Evolutionary conservation across 371 early-diverging fungal species (phyloP).

Genomic region (Rhizomucor miehei): DNA sequence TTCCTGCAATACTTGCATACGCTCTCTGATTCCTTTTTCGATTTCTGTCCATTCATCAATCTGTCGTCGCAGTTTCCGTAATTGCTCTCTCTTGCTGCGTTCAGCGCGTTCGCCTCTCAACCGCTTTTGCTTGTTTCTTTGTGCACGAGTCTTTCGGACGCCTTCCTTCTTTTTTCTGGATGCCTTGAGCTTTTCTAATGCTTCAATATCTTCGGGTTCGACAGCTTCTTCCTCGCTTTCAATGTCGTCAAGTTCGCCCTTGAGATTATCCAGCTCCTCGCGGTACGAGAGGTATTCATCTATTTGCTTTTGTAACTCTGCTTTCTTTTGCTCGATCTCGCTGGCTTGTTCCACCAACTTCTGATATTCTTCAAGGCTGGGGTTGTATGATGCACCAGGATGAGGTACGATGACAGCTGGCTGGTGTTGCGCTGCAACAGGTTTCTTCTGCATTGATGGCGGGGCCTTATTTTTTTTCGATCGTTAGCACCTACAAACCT

Average conservation of each 20-base stretch:
- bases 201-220: slow-evolving; percentile 11
- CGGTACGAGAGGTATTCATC: slow-evolving; percentile 12
- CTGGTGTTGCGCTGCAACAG: slow-evolving; percentile 36
- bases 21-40: slow-evolving; percentile 40
- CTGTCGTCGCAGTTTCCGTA: slow-evolving; percentile 53
- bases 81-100: slow-evolving; percentile 34
- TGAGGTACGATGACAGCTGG: slow-evolving; percentile 76
- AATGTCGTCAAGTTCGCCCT: slow-evolving; percentile 11
- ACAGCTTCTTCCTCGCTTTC: slow-evolving; percentile 26
- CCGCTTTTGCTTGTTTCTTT: slow-evolving; percentile 32
- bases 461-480: slow-evolving; percentile 49
- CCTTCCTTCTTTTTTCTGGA: slow-evolving; percentile 27
- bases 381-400: slow-evolving; percentile 92
- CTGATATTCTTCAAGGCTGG: slow-evolving; percentile 78
- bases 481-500: no score
- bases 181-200: not conserved
- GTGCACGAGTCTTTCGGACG: slow-evolving; percentile 35
- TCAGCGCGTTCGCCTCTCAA: slow-evolving; percentile 16
- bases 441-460: slow-evolving; percentile 43
- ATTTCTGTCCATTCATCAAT: slow-evolving; percentile 53
- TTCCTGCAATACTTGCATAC: slow-evolving; percentile 32
- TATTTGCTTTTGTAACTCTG: slow-evolving; percentile 6
- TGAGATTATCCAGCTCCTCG: slow-evolving; percentile 9
- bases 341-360: slow-evolving; percentile 44
- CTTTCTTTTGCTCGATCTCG: slow-evolving; percentile 45